phyloP scores from a whole-genome alignment of 2,329 filamentous ascomycete genomes.

The Venturia aucupariae region DNA sequence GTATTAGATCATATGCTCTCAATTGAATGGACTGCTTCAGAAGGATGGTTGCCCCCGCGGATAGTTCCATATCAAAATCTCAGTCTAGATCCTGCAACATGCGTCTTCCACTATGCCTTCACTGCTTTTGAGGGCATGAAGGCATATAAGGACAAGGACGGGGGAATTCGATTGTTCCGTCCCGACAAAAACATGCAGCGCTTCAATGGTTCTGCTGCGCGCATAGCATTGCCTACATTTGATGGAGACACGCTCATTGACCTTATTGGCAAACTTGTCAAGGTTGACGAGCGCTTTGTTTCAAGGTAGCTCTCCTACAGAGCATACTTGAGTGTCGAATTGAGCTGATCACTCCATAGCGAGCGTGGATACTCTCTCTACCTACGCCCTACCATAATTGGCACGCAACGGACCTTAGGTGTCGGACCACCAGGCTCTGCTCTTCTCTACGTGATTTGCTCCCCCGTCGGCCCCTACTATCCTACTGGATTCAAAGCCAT shows the following conservation, averaged over 20 bases:
- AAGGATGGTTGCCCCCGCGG: slow-evolving; percentile 73
- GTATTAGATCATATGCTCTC: slow-evolving; percentile 86
- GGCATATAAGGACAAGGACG: slow-evolving; percentile 82
- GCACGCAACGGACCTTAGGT: slow-evolving; percentile 88
- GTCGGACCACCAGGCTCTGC: slow-evolving; percentile 88
- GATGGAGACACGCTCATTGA: slow-evolving; percentile 64
- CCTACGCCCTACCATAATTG: slow-evolving; percentile 92
- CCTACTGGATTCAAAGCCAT: slow-evolving; percentile 97
- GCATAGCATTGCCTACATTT: slow-evolving; percentile 89
- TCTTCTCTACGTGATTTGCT: slow-evolving; percentile 89
- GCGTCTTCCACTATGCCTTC: slow-evolving; percentile 98
- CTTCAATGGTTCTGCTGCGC: slow-evolving; percentile 80
- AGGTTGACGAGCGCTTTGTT: slow-evolving; percentile 82
- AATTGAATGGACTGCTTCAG: slow-evolving; percentile 78
- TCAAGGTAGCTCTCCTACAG: slow-evolving; percentile 46
- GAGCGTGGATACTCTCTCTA: slow-evolving; percentile 84
- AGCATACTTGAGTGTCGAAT: neutral
- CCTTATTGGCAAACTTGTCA: slow-evolving; percentile 69
- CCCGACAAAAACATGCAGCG: slow-evolving; percentile 95
- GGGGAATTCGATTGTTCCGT: slow-evolving; percentile 77
- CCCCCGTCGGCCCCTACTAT: slow-evolving; percentile 95
- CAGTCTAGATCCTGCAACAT: slow-evolving; percentile 88
- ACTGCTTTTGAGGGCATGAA: slow-evolving; percentile 99
- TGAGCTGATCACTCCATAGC: slow-evolving; percentile 18
- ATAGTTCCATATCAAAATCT: slow-evolving; percentile 97